These are phyloP conservation scores for Monilinia laxa DNA, from an alignment of 2,329 filamentous ascomycete species.

Conservation along the genomic window DNA sequence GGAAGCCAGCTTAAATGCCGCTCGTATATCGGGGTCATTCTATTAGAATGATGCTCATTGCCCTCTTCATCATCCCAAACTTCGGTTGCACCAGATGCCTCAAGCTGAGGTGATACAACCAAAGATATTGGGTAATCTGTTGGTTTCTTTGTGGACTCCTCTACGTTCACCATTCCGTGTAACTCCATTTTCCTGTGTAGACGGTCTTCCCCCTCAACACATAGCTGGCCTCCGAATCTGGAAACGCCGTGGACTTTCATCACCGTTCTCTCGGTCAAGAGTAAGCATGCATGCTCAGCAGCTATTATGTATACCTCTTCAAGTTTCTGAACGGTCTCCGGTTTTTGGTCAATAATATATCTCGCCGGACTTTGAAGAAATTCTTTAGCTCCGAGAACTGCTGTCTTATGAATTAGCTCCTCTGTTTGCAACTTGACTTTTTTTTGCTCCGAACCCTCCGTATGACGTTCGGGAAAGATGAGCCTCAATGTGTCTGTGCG, in stretches of 20 bases:
- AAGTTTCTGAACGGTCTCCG: background rate
- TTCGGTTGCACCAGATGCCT: background rate
- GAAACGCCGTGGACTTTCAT: background rate
- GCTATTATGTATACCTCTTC: rapidly evolving
- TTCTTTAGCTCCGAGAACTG: background rate
- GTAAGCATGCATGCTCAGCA: background rate
- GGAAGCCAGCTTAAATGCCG: rapidly evolving
- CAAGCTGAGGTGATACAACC: background rate
- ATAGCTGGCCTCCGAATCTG: background rate
- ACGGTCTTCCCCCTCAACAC: too few species aligned
- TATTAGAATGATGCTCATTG: too few species aligned
- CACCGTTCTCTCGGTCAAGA: background rate
- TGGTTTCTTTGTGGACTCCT: rapidly evolving
- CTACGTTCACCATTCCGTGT: rapidly evolving
- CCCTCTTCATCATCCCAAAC: too few species aligned
- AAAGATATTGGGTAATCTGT: background rate
- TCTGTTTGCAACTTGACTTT: background rate
- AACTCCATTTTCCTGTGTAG: too few species aligned
- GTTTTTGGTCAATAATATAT: background rate
- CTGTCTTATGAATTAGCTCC: background rate
- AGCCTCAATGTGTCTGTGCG: background rate
- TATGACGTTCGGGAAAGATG: background rate
- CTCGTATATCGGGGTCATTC: rapidly evolving
- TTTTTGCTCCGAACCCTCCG: too few species aligned
- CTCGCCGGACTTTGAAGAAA: background rate